Evolutionary conservation across 805 yeast species (phyloP), one percentile per base, ranked within the genome.

Genomic region (Torulaspora maleeae): DNA sequence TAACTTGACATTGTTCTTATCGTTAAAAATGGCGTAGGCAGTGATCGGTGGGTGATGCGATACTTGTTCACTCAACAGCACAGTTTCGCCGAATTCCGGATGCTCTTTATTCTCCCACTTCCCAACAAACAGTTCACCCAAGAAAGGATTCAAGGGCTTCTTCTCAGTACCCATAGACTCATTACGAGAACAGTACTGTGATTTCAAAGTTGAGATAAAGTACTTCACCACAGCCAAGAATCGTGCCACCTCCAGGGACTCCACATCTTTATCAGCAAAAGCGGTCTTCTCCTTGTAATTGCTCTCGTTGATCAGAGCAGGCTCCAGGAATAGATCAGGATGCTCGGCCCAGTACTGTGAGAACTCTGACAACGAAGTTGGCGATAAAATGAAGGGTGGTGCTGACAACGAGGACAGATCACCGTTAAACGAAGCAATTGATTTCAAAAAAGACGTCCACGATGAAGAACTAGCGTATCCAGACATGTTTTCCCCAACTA

Each of bases 31-130:
- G 35, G 89, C 78, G 63, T 89, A 93, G 5, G 93, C 97, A n/a
- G 98, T 90, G 28, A 86, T 83, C 20, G 99, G 98, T 13, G 99
- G 99, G 66, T 93, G 99, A 69, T 93, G 99, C 50, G 90, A 82
- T 11, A 93, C 97, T 69, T 93, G 99, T 68, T 93, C 99, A 52
- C 90, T 79, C 44, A 88, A 69, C 60, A 91, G 72, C 10, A 80
- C 68, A 20, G 96, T 86, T 50, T 86, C 95, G 34, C 95, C 96
- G 12, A 78, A 66, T 44, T 69, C 72, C 9, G 71, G 66, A 35
- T 75, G 77, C 22, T 78, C 62, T 38, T 63, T 60, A 53, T 80
- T 87, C 3, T 68, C 69, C 95, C 97, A 89, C 59, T 83, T 81
- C 38, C 96, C 98, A 30, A 87, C 85, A 59, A 90, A 93, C 40